These are phyloP conservation scores for Sordariomycetes sp. DNA, from an alignment of 2,329 filamentous ascomycete species.

Conservation along the genomic window DNA sequence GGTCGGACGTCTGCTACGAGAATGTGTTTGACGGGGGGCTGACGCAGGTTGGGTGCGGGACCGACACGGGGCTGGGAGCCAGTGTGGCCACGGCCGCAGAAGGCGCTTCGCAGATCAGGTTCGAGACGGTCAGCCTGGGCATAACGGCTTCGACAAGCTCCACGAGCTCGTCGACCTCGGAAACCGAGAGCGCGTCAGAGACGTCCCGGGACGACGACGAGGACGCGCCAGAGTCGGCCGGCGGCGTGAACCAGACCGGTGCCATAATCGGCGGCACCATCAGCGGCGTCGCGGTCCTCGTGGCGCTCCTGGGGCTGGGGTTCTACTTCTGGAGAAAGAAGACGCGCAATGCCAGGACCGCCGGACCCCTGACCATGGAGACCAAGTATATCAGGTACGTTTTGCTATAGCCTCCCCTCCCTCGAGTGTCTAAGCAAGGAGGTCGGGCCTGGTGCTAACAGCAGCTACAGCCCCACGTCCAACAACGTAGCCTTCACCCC, in stretches of 20 bases:
- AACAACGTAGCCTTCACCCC: slow-evolving; percentile 18
- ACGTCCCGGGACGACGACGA: slow-evolving; percentile 7
- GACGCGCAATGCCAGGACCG: slow-evolving; percentile 27
- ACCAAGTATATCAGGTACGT: slow-evolving; percentile 30
- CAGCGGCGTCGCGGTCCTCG: slow-evolving; percentile 35
- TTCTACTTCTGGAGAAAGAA: slow-evolving; percentile 33
- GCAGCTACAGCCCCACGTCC: slow-evolving; percentile 16
- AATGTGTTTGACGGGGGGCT: slow-evolving; percentile 45
- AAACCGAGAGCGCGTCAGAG: neutral
- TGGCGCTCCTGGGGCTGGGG: slow-evolving; percentile 27
- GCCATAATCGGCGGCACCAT: slow-evolving; percentile 45
- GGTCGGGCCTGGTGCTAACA: slow-evolving; percentile 1
- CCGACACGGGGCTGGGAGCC: slow-evolving; percentile 33
- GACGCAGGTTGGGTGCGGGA: slow-evolving; percentile 47
- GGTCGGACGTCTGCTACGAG: slow-evolving; percentile 39
- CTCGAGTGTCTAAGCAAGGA: neutral
- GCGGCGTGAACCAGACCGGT: slow-evolving; percentile 24
- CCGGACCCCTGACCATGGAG: slow-evolving; percentile 27
- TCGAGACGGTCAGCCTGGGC: slow-evolving; percentile 22
- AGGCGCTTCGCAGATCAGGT: slow-evolving; percentile 17
- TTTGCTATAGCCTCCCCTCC: neutral
- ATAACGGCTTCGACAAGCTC: slow-evolving; percentile 29
- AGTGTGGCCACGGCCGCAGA: slow-evolving; percentile 37
- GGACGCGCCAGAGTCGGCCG: slow-evolving; percentile 16
- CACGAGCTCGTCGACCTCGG: slow-evolving; percentile 25